Evolutionary conservation across 352 stramenopile species (phyloP).

Genomic region (Pythium scleroteichum): DNA sequence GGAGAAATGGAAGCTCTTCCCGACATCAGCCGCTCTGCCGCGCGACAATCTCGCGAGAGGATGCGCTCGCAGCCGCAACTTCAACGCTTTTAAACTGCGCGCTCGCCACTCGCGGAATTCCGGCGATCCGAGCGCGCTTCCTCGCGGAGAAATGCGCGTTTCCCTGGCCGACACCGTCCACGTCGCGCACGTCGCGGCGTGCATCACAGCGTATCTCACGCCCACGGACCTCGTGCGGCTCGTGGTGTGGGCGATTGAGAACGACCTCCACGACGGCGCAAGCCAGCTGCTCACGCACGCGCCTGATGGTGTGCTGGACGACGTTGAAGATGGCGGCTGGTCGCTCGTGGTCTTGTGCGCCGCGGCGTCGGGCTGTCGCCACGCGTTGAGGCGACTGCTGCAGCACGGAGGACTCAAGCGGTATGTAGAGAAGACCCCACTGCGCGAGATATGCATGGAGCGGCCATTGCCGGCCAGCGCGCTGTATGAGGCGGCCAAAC

Average conservation of each 20-base stretch:
- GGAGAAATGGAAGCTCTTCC: not conserved
- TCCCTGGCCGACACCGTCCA: conserved; percentile 18
- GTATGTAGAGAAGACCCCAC: not conserved
- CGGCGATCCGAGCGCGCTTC: not conserved
- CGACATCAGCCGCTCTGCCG: not conserved
- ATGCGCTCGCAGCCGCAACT: not conserved
- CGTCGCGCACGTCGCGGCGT: conserved; percentile 6
- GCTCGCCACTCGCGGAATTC: conserved; percentile 11
- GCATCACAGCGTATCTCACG: conserved; percentile 5
- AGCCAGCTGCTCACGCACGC: conserved; percentile 1
- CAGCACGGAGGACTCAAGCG: not conserved
- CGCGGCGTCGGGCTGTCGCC: conserved; percentile 14
- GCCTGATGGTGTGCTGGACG: not conserved
- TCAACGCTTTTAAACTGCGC: not conserved
- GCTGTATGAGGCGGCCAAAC: conserved; percentile 19
- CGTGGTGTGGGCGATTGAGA: conserved; percentile 9
- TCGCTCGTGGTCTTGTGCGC: conserved; percentile 6
- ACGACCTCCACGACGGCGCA: conserved; percentile 10
- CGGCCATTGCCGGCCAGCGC: not conserved
- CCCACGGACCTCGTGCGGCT: conserved; percentile 8
- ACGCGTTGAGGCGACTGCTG: conserved; percentile 3
- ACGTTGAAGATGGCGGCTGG: not conserved
- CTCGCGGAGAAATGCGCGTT: not conserved
- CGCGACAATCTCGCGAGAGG: not conserved
- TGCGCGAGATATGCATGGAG: too few species aligned